phyloP scores from a whole-genome alignment of 768 basidiomycete genomes.

The Suillus cothurnatus region DNA sequence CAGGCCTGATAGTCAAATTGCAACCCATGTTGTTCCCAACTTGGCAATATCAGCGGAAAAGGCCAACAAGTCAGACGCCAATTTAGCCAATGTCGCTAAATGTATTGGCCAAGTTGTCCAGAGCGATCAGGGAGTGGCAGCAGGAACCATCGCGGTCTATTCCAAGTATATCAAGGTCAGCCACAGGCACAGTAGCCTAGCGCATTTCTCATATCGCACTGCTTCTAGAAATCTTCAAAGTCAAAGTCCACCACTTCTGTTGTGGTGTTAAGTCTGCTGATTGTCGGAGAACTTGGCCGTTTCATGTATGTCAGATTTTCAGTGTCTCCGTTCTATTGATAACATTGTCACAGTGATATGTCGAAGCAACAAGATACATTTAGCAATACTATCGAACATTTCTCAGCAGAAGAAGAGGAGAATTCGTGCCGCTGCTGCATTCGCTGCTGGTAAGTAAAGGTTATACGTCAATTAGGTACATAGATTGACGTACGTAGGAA shows the following conservation, averaged over 20 bases:
- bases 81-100: constrained; percentile 74
- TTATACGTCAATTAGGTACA: background rate
- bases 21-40: constrained; percentile 78
- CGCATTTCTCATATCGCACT: constrained; percentile 10
- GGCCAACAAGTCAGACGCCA: constrained; percentile 56
- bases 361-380: constrained; percentile 81
- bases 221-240: constrained; percentile 52
- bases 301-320: constrained; percentile 58
- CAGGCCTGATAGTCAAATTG: constrained; percentile 83
- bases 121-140: constrained; percentile 68
- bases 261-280: constrained; percentile 81
- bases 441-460: constrained; percentile 73
- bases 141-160: constrained; percentile 84
- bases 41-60: constrained; percentile 70
- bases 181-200: constrained; percentile 2
- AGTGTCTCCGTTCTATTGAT: constrained; percentile 10
- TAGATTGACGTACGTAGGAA: constrained; percentile 53
- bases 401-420: constrained; percentile 81
- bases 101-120: constrained; percentile 84
- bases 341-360: constrained; percentile 67
- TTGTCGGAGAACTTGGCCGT: constrained; percentile 92
- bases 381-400: constrained; percentile 68
- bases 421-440: constrained; percentile 88
- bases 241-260: constrained; percentile 68
- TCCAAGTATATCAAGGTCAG: constrained; percentile 76